These are phyloP conservation scores for Ophioceras dolichostomum DNA, from an alignment of 2,329 filamentous ascomycete species.

Conservation along the genomic window DNA sequence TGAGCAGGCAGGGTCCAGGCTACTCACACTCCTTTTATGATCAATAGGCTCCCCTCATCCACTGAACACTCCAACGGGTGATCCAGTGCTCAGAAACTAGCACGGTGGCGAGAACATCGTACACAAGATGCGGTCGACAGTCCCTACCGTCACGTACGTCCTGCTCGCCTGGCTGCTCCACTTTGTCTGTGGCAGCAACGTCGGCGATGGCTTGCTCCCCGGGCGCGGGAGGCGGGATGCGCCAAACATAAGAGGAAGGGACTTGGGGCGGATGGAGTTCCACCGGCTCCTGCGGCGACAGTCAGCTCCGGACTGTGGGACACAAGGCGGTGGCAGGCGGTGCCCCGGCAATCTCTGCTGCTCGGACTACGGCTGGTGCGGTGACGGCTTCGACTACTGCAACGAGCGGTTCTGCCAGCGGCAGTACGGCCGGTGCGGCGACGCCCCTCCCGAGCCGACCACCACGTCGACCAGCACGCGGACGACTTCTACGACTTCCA, in stretches of 20 bases:
- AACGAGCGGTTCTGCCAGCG: conserved; percentile 7
- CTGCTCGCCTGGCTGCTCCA: not conserved
- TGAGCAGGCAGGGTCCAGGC: no score
- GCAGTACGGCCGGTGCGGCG: conserved; percentile 7
- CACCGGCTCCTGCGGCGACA: not conserved
- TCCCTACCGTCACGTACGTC: not conserved
- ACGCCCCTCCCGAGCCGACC: conserved; percentile 1
- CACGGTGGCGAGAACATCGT: no score
- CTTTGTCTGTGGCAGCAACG: not conserved
- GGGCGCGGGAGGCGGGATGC: not conserved
- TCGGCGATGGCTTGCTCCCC: not conserved
- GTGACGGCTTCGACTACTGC: conserved; percentile 7
- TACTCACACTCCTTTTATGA: not conserved
- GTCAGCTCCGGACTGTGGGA: conserved; percentile 3
- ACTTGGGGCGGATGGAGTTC: not conserved
- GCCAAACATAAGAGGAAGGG: not conserved
- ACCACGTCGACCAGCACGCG: conserved; percentile 1
- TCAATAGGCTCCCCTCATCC: not conserved
- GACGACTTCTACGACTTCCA: not conserved
- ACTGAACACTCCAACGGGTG: no score
- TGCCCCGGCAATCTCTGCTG: conserved; percentile 10
- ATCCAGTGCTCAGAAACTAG: no score
- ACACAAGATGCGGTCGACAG: not conserved
- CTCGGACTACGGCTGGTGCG: conserved; percentile 11
- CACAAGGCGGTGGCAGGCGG: conserved; percentile 4